Conservation (phyloP, 345 rosid genomes). For the Raphanus sativus region DNA sequence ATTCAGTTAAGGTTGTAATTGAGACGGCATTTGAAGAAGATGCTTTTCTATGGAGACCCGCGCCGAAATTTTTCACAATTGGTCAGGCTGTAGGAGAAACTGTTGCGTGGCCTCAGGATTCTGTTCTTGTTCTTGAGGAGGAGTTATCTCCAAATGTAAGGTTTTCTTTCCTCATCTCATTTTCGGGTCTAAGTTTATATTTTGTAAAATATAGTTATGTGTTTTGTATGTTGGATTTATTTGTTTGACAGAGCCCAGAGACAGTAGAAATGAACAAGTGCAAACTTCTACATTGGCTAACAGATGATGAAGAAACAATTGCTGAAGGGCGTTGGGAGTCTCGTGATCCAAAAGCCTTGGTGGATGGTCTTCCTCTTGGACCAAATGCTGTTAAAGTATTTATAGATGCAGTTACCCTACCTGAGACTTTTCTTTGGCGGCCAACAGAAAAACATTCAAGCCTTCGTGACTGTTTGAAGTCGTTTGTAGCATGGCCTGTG, state of each 20-base stretch:
- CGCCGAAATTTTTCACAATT: too few species aligned
- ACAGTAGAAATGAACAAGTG: background rate
- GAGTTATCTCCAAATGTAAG: too few species aligned
- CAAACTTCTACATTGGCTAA: background rate
- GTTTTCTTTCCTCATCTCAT: background rate
- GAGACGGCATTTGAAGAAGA: too few species aligned
- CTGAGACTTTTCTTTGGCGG: background rate
- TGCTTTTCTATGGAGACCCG: too few species aligned
- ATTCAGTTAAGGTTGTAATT: too few species aligned
- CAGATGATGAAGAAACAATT: background rate
- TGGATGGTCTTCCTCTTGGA: background rate
- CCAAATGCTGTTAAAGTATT: background rate
- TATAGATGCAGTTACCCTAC: background rate
- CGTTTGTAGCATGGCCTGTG: background rate
- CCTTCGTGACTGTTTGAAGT: background rate
- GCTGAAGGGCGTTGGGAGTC: background rate
- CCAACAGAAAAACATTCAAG: background rate
- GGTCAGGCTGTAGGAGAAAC: too few species aligned
- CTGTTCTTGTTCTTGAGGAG: too few species aligned
- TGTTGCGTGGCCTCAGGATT: too few species aligned
- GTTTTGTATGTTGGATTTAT: background rate
- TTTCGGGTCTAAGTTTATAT: background rate
- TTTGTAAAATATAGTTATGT: background rate
- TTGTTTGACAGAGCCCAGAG: background rate
- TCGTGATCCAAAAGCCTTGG: background rate